phyloP scores from a whole-genome alignment of 2,329 filamentous ascomycete genomes.

The Colletotrichum chrysophilum region DNA sequence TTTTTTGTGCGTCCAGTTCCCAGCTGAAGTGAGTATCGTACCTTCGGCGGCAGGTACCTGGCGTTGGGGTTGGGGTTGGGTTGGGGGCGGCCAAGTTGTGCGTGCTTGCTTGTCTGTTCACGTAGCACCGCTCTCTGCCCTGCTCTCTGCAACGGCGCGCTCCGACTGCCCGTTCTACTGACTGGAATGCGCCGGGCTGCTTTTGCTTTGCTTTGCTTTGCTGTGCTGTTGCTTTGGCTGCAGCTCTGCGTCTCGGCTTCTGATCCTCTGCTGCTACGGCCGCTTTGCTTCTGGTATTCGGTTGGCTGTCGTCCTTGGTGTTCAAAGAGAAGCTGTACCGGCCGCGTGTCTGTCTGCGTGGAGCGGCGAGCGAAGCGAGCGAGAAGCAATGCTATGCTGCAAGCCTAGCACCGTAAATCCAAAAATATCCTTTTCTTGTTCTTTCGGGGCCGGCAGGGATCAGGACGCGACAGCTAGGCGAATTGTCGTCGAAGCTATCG shows the following conservation, averaged over 20 bases:
- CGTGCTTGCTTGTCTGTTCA: not conserved
- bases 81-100: not conserved
- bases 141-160: slow-evolving; percentile 15
- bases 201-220: not conserved
- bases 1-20: not conserved
- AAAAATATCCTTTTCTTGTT: slow-evolving; percentile 9
- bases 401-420: slow-evolving; percentile 1
- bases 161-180: not conserved
- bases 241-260: not conserved
- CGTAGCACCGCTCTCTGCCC: not conserved
- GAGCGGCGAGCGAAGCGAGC: not conserved
- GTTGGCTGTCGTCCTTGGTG: not conserved
- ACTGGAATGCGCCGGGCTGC: slow-evolving; percentile 10
- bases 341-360: slow-evolving; percentile 13
- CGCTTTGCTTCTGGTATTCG: not conserved
- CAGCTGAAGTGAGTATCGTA: not conserved
- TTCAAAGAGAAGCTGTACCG: not conserved
- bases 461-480: not conserved
- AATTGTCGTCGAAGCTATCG: not conserved
- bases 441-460: not conserved
- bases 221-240: not conserved
- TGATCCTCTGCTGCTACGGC: not conserved
- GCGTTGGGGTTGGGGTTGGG: not conserved
- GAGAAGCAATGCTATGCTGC: not conserved
- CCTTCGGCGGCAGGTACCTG: not conserved